Evolutionary conservation across 495 filamentous ascomycete genomes (phyloP), one percentile per base, ranked within the genome.

Genomic region (Tirmania nivea): DNA sequence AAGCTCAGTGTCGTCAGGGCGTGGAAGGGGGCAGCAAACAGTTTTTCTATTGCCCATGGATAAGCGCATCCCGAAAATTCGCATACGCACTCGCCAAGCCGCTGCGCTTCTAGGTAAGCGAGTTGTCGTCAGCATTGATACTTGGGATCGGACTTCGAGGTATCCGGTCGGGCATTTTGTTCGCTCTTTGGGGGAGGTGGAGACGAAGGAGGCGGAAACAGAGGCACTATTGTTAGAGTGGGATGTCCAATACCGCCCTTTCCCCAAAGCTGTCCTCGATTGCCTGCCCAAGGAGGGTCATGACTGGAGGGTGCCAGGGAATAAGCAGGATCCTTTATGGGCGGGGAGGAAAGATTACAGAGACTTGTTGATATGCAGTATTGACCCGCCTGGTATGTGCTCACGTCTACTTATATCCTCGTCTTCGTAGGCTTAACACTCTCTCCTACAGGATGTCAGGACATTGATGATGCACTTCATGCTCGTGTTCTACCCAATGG

Each of bases 1-100:
- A 16, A 83, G 78, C 12, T 94, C 92, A 12, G 81, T 85, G 37
- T 77, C 80, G 52, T 72, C 70, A 6, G 80, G 75, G 42, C 77
- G 86, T 54, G 81, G 84, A 36, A 73, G 87, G 31, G 79, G 79
- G 54, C 89, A 94, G 60, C 86, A 96, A 65, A 89, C 74, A 21
- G 84, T 97, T 10, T 96, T 97, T 63, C 72, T 97, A 5, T 75
- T 95, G 35, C 87, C 92, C 2, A 96, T 97, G 92, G 87, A 96
- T 67, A 96, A 92, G 69, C 78, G 83, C 51, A 83, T 97, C 25
- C 90, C 90, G 0, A 97, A 95, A 69, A 96, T 97, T 56, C 77
- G 88, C 54, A 71, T 97, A 48, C 81, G 85, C 21, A 96, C 90
- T 19, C 75, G 90, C 34, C 92, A 95, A 66, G 89, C 85, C 37